Base-by-base conservation (phyloP, 2,329 filamentous ascomycete species). In the Microsporum audouinii region DNA sequence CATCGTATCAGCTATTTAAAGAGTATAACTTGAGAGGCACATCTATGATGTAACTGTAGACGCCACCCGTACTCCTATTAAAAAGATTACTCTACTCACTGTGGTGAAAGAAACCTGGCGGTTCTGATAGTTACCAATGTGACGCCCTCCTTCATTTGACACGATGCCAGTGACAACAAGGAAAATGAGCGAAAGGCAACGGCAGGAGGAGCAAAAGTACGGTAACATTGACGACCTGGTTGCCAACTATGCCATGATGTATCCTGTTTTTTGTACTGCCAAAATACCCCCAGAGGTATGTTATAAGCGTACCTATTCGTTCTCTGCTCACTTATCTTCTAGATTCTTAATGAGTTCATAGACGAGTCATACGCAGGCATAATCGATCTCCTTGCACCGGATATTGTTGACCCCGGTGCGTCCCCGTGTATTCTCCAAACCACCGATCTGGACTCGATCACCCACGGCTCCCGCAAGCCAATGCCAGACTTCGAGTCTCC, bases 291-390 rank as follows among this genome's bases (percentile, higher is more conserved):
- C 55, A 49, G 29, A 61, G 53, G 60, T 58, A 39, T 2, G 14
- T 5, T 33, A 39, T 43, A 33, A 5, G 17, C 49, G 17, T 31
- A 14, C 27, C 14, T n/a, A 3, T 29, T 58, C 23, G 1, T 14
- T n/a, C 43, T 61, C 31, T 43, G 10, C 31, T 36, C 58, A 45
- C 31, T 55, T 53, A 33, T 45, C 17, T 62, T 57, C 41, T 45
- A 61, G 60, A 59, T 62, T 4, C 57, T 62, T 33, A 57, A 62
- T 14, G 57, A 60, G 36, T 62, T 62, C 36, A 62, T 62, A 12
- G 49, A 59, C 36, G 14, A 62, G 12, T 8, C 57, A 31, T 62
- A 57, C 47, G 45, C n/a, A 47, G 60, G 60, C 39, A 49, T 33
- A 6, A 29, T 34, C 23, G 34, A 38, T 29, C 2, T 31, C n/a